Conservation (phyloP, 192 early-diverging fungal genomes). For the Entrophospora sp. region DNA sequence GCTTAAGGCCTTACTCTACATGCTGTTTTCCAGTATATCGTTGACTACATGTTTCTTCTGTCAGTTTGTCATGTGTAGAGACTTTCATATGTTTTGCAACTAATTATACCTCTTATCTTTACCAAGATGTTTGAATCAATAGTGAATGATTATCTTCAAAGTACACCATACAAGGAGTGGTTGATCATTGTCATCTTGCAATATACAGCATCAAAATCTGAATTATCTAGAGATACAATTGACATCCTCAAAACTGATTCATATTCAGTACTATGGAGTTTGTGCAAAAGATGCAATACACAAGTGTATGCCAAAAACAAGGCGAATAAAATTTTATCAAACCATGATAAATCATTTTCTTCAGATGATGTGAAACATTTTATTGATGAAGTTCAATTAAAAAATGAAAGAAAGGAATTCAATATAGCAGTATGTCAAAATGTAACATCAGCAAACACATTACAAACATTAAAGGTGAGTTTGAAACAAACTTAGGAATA, state of each 20-base stretch:
- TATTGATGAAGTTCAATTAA: constrained; percentile 18
- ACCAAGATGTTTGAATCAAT: constrained; percentile 17
- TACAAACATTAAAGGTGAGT: constrained; percentile 21
- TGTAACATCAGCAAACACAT: constrained; percentile 16
- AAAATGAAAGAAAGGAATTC: constrained; percentile 18
- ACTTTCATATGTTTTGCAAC: constrained; percentile 1
- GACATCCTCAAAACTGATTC: constrained; percentile 11
- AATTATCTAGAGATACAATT: constrained; percentile 4
- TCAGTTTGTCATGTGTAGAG: neutral
- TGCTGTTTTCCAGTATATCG: constrained; percentile 8
- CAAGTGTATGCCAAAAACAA: constrained; percentile 20
- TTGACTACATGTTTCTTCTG: constrained; percentile 4
- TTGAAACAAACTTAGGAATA: constrained; percentile 9
- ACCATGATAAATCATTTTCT: constrained; percentile 13
- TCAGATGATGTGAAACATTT: constrained; percentile 16
- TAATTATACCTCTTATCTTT: constrained; percentile 5
- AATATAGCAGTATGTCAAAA: constrained; percentile 2
- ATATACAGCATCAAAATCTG: constrained; percentile 17
- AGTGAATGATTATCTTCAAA: constrained; percentile 8
- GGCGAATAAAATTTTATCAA: constrained; percentile 21
- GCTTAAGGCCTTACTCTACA: constrained; percentile 4
- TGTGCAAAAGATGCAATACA: neutral
- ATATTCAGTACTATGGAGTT: constrained; percentile 12
- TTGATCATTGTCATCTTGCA: constrained; percentile 4
- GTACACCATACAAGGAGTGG: constrained; percentile 11